These are phyloP conservation scores for Fusarium illudens DNA, from an alignment of 2,329 filamentous ascomycete species.

Conservation along the genomic window DNA sequence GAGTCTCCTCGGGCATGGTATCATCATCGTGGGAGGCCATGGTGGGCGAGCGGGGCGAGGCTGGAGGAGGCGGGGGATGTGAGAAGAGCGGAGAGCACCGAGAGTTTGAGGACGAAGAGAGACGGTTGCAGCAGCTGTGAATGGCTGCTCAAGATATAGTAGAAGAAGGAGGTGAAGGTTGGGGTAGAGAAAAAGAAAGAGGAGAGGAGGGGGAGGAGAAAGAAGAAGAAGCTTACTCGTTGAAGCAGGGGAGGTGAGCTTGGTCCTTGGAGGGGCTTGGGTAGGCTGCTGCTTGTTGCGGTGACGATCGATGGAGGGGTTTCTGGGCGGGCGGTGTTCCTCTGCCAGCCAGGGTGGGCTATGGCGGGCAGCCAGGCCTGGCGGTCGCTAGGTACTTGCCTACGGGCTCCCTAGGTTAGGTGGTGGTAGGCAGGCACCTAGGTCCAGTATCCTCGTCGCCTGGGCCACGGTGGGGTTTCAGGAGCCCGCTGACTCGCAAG, in stretches of 20 bases:
- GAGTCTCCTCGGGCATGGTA: slow-evolving; percentile 84
- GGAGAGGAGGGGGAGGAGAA: slow-evolving; percentile 14
- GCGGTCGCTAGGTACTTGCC: too few species aligned
- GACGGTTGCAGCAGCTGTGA: slow-evolving; percentile 10
- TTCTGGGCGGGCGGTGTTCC: slow-evolving; percentile 37
- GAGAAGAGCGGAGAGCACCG: slow-evolving; percentile 15
- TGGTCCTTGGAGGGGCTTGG: slow-evolving; percentile 35
- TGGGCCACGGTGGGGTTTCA: slow-evolving; percentile 16
- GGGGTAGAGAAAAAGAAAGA: not conserved
- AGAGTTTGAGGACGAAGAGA: slow-evolving; percentile 2
- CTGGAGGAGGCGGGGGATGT: slow-evolving; percentile 26
- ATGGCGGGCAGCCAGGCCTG: not conserved
- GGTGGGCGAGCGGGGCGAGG: slow-evolving; percentile 43
- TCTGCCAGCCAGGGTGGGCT: slow-evolving; percentile 4
- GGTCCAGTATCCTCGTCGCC: not conserved
- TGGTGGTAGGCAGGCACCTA: too few species aligned
- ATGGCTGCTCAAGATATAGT: slow-evolving; percentile 19
- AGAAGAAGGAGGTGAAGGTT: slow-evolving; percentile 18
- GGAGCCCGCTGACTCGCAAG: not conserved
- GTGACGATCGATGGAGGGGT: slow-evolving; percentile 50
- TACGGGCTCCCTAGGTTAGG: too few species aligned
- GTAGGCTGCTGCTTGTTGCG: slow-evolving; percentile 35
- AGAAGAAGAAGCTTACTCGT: slow-evolving; percentile 35
- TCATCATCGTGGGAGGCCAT: slow-evolving; percentile 82
- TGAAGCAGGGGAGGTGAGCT: slow-evolving; percentile 36